Conservation (phyloP, 139 green algal species). For the Gonium pectorale region DNA sequence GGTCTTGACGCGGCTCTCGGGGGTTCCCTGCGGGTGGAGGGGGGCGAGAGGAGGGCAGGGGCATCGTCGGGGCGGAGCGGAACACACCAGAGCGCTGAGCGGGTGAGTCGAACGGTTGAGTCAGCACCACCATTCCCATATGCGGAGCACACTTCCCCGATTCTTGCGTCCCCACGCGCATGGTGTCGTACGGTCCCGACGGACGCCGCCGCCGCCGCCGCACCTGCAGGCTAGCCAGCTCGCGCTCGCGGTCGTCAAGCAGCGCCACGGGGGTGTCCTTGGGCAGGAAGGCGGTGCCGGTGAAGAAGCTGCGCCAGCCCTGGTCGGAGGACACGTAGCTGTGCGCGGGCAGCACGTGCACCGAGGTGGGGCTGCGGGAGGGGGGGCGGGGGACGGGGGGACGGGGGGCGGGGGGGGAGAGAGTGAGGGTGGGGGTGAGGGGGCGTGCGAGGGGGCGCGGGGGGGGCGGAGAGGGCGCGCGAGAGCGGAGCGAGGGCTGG, state of each 20-base stretch:
- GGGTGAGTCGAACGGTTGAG: too few species aligned
- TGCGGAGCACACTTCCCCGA: too few species aligned
- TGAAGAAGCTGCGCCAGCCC: conserved; percentile 48
- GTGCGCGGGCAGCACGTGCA: conserved; percentile 22
- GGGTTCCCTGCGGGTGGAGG: background rate
- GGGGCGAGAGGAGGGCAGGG: background rate
- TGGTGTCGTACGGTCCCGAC: too few species aligned
- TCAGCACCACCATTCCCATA: too few species aligned
- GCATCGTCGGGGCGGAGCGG: too few species aligned
- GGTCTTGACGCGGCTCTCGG: background rate
- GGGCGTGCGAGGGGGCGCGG: too few species aligned
- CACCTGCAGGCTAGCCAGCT: conserved; percentile 39
- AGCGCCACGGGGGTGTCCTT: conserved; percentile 33
- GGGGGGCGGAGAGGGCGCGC: too few species aligned
- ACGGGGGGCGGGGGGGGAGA: background rate
- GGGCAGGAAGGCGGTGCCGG: conserved; percentile 35
- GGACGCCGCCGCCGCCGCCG: too few species aligned
- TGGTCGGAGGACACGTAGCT: conserved; percentile 41
- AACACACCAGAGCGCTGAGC: too few species aligned
- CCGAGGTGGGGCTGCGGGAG: background rate
- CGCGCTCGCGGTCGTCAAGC: background rate
- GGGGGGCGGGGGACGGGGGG: background rate
- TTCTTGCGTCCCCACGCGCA: too few species aligned
- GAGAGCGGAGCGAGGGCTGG: too few species aligned
- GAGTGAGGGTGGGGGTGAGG: too few species aligned